Evolutionary conservation across 2,329 filamentous ascomycete genomes (phyloP), one percentile per base, ranked within the genome.

Genomic region (Xylariaceae sp.): DNA sequence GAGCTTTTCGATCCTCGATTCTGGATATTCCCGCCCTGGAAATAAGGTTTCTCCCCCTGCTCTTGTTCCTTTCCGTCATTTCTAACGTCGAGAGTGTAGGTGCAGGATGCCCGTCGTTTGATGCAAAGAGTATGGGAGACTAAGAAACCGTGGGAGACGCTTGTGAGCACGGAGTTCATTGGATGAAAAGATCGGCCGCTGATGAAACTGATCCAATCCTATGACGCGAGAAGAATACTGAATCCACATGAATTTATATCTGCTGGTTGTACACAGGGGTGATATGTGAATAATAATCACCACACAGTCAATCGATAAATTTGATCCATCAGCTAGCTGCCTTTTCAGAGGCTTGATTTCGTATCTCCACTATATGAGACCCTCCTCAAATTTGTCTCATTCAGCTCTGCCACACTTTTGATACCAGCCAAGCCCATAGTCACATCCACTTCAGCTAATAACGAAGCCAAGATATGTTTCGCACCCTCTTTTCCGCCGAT

Each of bases 61-160:
- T 31, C 42, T 44, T 44, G 16, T 13, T 9, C 34, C 34, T 17
- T 19, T 10, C 12, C 33, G 31, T 31, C 33, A 36, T 45, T 50
- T 18, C 54, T 63, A 52, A 61, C 59, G 40, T 45, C 36, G 19
- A 22, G 31, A 11, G 47, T 51, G 18, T 51, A 83, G 79, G 76
- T 85, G 16, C 74, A 78, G 51, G 77, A 79, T 59, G 86, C 87
- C 40, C 77, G 83, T 51, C 74, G 70, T 43, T 67, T 90, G 40
- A 87, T 91, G 82, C 77, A 88, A 69, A 77, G 73, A 59, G 83
- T 86, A 9, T 90, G 87, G 87, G 75, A 82, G 56, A 84, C 80
- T n/a, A 80, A 80, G 31, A 77, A 77, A 63, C 78, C 83, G 31
- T 90, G 87, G 87, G 86, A 89, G 70, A 81, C 79, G 33, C 70